These are phyloP conservation scores for Stephanocyclus meneghinianus DNA, from an alignment of 352 stramenopile genomes.

Conservation along the genomic window DNA sequence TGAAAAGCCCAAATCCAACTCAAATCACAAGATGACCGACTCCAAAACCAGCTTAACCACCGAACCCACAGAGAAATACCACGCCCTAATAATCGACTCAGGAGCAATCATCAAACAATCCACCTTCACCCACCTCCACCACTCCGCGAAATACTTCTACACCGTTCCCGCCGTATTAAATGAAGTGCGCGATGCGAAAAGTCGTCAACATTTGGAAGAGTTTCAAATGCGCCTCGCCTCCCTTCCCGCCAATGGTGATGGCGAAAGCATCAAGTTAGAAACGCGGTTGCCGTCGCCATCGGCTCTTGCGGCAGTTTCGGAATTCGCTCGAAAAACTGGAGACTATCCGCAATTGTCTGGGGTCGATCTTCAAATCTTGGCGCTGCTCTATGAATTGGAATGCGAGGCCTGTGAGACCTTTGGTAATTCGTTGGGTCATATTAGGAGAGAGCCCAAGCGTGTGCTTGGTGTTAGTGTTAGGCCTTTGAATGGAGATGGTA, in stretches of 20 bases:
- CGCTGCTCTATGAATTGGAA: conserved; percentile 73
- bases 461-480: conserved; percentile 63
- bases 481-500: conserved; percentile 43
- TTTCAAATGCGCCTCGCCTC: conserved; percentile 62
- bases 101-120: conserved; percentile 79
- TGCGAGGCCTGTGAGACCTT: conserved; percentile 48
- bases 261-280: conserved; percentile 38
- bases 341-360: conserved; percentile 70
- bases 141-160: conserved; percentile 58
- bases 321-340: conserved; percentile 78
- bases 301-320: conserved; percentile 58
- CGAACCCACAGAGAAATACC: conserved; percentile 45
- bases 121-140: conserved; percentile 46
- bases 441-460: conserved; percentile 65
- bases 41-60: background rate
- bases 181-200: conserved; percentile 84
- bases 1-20: no score
- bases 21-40: conserved; percentile 6
- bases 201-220: conserved; percentile 71
- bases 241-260: conserved; percentile 49
- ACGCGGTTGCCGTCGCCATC: conserved; percentile 68
- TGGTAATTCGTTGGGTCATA: conserved; percentile 44
- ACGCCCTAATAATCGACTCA: conserved; percentile 74
- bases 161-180: conserved; percentile 70
- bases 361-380: conserved; percentile 80